Base-by-base conservation (phyloP, 2,329 filamentous ascomycete species). In the Zymoseptoria pseudotritici region DNA sequence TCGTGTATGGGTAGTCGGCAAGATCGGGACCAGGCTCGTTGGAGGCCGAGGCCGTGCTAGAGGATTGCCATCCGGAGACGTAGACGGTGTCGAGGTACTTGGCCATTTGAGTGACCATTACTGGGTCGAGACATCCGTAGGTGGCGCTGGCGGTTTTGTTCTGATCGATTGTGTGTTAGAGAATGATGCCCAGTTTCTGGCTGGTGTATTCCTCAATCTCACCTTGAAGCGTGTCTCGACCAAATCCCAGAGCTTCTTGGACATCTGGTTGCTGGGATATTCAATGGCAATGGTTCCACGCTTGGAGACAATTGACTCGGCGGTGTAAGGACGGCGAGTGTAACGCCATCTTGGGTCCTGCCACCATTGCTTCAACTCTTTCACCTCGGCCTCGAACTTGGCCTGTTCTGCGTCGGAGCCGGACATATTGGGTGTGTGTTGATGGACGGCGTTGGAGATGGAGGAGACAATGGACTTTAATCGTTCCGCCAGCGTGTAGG, bases 41-140 rank as follows among this genome's bases (percentile, higher is more conserved):
- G 6, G 92, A 93, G 1, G 91, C 85, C 2, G 93, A 97, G 55
- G 94, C 94, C 7, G 94, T 99, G 22, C 92, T 97, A 1, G 93
- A 97, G 66, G 90, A 96, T 78, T 99, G 94, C 94, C 94, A 99
- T 65, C 94, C 94, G 58, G 94, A 97, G 63, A 99, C 94, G 76
- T 99, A 99, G 74, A 99, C 90, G 36, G 94, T 99, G 74, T 99
- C 94, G 63, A 99, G 83, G 76, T 95, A 97, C 78, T 97, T 96
- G 70, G 93, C 93, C 94, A 99, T 99, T 77, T 99, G 94, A 26
- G 94, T 97, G 74, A 99, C 84, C 90, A 97, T 97, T 59, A 96
- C 96, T 10, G 94, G 94, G 74, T 99, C 94, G 66, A 99, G 82
- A 78, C 94, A 97, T 71, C 94, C 94, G 74, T 97, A 99, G 60